Conservation (phyloP, 1,284 basidiomycete species). For the Naganishia albida region DNA sequence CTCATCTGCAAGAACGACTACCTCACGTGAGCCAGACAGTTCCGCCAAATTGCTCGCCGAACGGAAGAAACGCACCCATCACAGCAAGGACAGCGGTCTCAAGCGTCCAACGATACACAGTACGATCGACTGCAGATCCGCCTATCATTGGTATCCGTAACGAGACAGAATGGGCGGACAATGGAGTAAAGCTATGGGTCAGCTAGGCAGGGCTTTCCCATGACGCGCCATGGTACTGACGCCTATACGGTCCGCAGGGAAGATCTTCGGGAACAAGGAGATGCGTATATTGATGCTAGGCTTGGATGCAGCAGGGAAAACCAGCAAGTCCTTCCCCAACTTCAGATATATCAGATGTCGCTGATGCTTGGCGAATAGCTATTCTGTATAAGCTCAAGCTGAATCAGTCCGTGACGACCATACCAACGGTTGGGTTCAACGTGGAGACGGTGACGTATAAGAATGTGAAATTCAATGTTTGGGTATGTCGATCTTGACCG, state of each 20-base stretch:
- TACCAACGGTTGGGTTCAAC: conserved; percentile 93
- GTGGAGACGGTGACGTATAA: conserved; percentile 99
- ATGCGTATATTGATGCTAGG: conserved; percentile 74
- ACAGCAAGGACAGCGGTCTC: too few species aligned
- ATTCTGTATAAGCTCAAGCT: conserved; percentile 99
- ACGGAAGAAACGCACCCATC: too few species aligned
- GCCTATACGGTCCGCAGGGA: conserved; percentile 50
- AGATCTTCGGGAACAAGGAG: conserved; percentile 66
- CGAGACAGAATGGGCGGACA: conserved; percentile 56
- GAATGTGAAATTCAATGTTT: conserved; percentile 99
- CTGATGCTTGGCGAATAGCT: conserved; percentile 59
- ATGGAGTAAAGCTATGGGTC: conserved; percentile 54
- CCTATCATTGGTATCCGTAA: too few species aligned
- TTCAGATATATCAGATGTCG: neutral
- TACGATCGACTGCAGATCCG: too few species aligned
- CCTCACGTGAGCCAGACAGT: too few species aligned
- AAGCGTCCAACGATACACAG: too few species aligned
- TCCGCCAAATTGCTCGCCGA: too few species aligned
- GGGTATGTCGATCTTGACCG: conserved; percentile 60
- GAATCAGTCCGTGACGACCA: conserved; percentile 97
- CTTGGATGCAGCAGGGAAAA: conserved; percentile 94
- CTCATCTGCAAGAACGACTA: too few species aligned
- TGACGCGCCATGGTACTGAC: neutral
- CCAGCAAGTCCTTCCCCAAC: conserved; percentile 59
- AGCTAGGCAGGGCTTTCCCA: neutral